A percentile compares a stretch with the other conserved stretches of the same genome.
Conservation (phyloP, 2,329 filamentous ascomycete species). For the Eutypella sp. region DNA sequence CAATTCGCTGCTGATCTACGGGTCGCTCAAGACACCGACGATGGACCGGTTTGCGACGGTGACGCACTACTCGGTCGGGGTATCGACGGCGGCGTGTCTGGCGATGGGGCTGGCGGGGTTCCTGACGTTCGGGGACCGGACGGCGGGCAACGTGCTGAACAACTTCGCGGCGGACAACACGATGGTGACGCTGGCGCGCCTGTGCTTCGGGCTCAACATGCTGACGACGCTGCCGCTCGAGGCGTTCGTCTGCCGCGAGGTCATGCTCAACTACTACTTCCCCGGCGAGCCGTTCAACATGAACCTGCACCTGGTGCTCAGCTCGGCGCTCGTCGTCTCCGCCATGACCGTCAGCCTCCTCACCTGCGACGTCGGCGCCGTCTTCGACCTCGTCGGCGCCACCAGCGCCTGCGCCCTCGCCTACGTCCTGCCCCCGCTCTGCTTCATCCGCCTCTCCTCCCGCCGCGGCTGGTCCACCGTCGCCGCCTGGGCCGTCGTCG, state of each 20-base stretch:
- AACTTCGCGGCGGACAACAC: slow-evolving; percentile 90
- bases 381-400: slow-evolving; percentile 93
- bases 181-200: slow-evolving; percentile 88
- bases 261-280: slow-evolving; percentile 83
- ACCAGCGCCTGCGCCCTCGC: slow-evolving; percentile 92
- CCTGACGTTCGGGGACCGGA: slow-evolving; percentile 86
- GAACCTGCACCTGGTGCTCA: slow-evolving; percentile 81
- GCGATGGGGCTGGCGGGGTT: slow-evolving; percentile 85
- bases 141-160: slow-evolving; percentile 93
- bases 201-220: slow-evolving; percentile 99
- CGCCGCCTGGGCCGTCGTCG: slow-evolving; percentile 66
- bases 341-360: slow-evolving; percentile 75
- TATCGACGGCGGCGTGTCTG: slow-evolving; percentile 90
- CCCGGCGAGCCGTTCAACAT: slow-evolving; percentile 71
- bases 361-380: slow-evolving; percentile 88
- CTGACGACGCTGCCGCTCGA: slow-evolving; percentile 93
- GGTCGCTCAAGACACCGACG: slow-evolving; percentile 87
- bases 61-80: slow-evolving; percentile 86
- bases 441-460: slow-evolving; percentile 88
- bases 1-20: slow-evolving; percentile 96
- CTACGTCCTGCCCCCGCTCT: slow-evolving; percentile 91
- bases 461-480: slow-evolving; percentile 67
- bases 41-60: slow-evolving; percentile 91
- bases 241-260: slow-evolving; percentile 94
- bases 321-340: slow-evolving; percentile 71